Percentiles rank a stretch among this genome's conserved stretches.
Conservation (phyloP, 1,284 basidiomycete species). For the Heterobasidion irregulare region DNA sequence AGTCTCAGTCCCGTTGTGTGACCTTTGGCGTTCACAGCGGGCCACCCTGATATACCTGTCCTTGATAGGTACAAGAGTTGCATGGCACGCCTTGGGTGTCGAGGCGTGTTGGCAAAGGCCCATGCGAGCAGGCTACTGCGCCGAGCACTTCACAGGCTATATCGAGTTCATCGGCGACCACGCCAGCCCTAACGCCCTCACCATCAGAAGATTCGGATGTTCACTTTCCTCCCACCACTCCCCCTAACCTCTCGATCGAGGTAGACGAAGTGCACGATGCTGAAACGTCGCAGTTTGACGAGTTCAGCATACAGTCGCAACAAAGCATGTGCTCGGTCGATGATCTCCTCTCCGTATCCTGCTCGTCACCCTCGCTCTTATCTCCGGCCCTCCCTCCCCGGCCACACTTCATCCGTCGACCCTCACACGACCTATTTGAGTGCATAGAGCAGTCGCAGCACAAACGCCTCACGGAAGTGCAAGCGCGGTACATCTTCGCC, state of each 20-base stretch:
- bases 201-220: constrained; percentile 40
- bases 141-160: constrained; percentile 17
- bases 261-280: constrained; percentile 13
- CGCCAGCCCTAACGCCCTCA: constrained; percentile 40
- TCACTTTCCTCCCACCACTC: constrained; percentile 19
- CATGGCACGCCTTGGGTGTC: constrained; percentile 81
- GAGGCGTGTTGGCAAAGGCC: constrained; percentile 17
- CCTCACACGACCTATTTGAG: constrained; percentile 88
- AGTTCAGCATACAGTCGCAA: not conserved
- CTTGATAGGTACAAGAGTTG: constrained; percentile 75
- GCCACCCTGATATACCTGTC: not conserved
- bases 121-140: constrained; percentile 16
- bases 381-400: constrained; percentile 20
- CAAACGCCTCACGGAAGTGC: constrained; percentile 70
- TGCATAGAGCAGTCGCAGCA: constrained; percentile 84
- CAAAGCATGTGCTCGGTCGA: not conserved
- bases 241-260: constrained; percentile 29
- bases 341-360: not conserved
- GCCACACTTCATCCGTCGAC: constrained; percentile 56
- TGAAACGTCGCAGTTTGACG: not conserved
- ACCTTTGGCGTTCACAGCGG: not conserved
- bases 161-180: constrained; percentile 21
- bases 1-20: constrained; percentile 19
- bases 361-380: constrained; percentile 10
- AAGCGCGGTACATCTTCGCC: constrained; percentile 76